Conservation (phyloP, 306 rosid genomes). For the Cucurbita argyrosperma region DNA sequence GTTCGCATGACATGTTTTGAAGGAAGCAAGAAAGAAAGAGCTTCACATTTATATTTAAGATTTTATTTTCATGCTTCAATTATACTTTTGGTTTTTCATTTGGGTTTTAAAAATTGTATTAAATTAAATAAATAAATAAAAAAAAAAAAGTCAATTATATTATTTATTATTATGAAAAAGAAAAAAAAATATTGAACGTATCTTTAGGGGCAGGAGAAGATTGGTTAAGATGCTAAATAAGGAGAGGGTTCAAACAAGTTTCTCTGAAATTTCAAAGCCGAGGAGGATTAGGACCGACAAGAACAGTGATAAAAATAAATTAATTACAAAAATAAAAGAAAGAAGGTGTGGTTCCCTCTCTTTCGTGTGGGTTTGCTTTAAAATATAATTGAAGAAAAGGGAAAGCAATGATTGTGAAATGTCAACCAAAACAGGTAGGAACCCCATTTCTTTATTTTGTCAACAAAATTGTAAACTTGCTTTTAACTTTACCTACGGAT, state of each 20-base stretch:
- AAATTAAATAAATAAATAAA: no score
- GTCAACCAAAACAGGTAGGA: conserved; percentile 3
- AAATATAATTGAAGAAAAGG: neutral
- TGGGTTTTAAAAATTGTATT: no score
- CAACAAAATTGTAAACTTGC: neutral
- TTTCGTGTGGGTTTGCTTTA: neutral
- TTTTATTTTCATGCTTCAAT: no score
- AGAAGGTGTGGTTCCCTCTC: neutral
- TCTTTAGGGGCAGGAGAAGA: neutral
- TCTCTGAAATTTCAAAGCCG: conserved; percentile 25
- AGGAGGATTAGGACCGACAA: conserved; percentile 16
- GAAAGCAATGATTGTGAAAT: neutral
- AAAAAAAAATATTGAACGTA: no score
- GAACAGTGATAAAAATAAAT: neutral
- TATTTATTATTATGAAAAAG: no score
- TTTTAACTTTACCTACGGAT: neutral
- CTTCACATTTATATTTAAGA: no score
- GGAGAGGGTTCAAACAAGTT: conserved; percentile 19
- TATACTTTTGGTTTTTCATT: no score
- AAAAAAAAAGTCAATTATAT: no score
- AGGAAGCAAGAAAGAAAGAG: no score
- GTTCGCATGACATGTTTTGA: no score
- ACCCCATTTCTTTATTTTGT: neutral
- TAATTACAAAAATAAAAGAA: neutral
- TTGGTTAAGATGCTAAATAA: neutral